Evolutionary conservation across 306 rosid genomes (phyloP).

Genomic region (Cicer chorassanicum): DNA sequence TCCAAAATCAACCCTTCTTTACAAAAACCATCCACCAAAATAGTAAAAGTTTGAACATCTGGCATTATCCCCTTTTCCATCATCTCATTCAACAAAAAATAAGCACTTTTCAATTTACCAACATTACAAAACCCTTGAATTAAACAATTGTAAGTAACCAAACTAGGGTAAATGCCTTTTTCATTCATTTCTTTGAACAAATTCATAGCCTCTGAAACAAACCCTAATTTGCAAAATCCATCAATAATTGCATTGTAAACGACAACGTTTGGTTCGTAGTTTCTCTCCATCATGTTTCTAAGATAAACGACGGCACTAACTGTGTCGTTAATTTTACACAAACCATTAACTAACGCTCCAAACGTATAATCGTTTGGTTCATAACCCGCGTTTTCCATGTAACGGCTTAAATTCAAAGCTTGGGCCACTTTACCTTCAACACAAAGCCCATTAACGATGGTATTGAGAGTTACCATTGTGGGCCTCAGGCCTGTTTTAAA

Average conservation of each 20-base stretch:
- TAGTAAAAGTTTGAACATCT: conserved; percentile 42
- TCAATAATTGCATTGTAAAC: conserved; percentile 43
- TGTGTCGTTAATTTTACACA: conserved; percentile 42
- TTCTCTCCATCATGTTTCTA: conserved; percentile 39
- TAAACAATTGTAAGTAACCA: conserved; percentile 47
- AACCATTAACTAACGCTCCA: conserved; percentile 40
- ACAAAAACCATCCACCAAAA: conserved; percentile 49
- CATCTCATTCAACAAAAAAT: conserved; percentile 45
- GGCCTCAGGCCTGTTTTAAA: conserved; percentile 41
- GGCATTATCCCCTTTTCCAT: conserved; percentile 36
- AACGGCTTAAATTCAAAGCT: neutral
- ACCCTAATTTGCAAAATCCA: conserved; percentile 39
- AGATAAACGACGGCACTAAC: conserved; percentile 33
- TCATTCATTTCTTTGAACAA: conserved; percentile 47
- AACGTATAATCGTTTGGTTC: conserved; percentile 30
- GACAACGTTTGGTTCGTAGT: conserved; percentile 18
- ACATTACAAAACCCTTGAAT: conserved; percentile 43
- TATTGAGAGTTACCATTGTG: neutral
- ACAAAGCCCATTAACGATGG: conserved; percentile 48
- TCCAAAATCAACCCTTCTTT: conserved; percentile 44
- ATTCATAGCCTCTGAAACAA: conserved; percentile 35
- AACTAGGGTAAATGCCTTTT: conserved; percentile 32
- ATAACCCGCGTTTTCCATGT: conserved; percentile 39
- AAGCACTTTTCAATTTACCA: conserved; percentile 42
- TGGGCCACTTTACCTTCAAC: neutral